Conservation (phyloP, 768 basidiomycete genomes). For the Mycena leptocephala region DNA sequence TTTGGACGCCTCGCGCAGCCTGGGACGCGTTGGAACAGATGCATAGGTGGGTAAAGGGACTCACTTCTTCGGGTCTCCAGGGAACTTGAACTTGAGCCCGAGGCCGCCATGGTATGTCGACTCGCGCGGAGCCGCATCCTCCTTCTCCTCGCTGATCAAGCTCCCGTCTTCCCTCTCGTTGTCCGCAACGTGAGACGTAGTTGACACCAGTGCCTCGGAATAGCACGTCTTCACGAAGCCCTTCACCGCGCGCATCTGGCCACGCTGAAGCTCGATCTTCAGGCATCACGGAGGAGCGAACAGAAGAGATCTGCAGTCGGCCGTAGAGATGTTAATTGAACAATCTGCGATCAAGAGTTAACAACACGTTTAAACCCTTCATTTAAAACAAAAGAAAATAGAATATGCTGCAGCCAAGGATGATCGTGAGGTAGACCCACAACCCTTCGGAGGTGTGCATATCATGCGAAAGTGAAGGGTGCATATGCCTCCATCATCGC, state of each 20-base stretch:
- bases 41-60: constrained; percentile 32
- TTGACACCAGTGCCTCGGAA: constrained; percentile 88
- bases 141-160: constrained; percentile 69
- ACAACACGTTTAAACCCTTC: background rate
- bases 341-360: constrained; percentile 65
- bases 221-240: constrained; percentile 94
- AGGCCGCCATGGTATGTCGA: constrained; percentile 83
- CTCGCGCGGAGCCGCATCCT: constrained; percentile 61
- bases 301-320: constrained; percentile 97
- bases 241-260: constrained; percentile 95
- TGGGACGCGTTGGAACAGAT: constrained; percentile 46
- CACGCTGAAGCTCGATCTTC: constrained; percentile 90
- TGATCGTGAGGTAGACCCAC: too few species aligned
- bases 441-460: background rate
- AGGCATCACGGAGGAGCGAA: constrained; percentile 90
- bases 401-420: background rate
- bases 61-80: constrained; percentile 94
- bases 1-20: constrained; percentile 93
- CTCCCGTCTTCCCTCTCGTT: constrained; percentile 82
- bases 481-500: background rate
- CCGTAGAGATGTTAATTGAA: constrained; percentile 94
- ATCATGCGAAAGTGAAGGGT: background rate
- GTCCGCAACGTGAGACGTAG: constrained; percentile 70
- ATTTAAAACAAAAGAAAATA: background rate
- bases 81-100: constrained; percentile 89